Evolutionary conservation across 345 rosid genomes (phyloP), one percentile per base, ranked within the genome.

Genomic region (Brassica juncea): DNA sequence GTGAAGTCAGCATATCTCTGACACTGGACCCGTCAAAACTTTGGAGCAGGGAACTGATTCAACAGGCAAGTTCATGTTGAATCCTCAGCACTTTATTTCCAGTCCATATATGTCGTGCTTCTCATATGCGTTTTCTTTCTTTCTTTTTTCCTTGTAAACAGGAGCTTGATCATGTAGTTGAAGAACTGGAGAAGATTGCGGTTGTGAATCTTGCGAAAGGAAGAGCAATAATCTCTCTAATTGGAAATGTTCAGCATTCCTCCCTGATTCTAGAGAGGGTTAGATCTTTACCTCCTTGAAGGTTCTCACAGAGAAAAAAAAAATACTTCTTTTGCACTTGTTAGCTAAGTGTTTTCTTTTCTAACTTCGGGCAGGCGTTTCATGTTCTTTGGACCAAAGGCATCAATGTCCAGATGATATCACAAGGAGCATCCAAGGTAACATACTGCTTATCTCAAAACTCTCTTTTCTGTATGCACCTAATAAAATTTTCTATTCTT

Each of bases 351-450:
- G 12, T 54, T 21, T 37, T 23, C 19, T 4, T 16, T 70, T 66
- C 16, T 4, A 3, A 31, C 61, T 44, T 5, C 14, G 79, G 65
- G 68, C 90, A 95, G 98, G 99, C 77, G 55, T 96, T 96, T 82
- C 83, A 66, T 57, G 99, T 91, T 82, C 97, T 96, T 62, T 85
- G 90, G 80, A 85, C 86, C 77, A 89, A 87, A 61, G 94, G 97
- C 65, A 92, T 93, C 59, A 96, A 93, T 80, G 99, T 96, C 77
- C 99, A 96, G 84, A 93, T 96, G 99, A 96, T 93, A 84, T 96
- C 98, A 72, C 97, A 96, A 87, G 98, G 99, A 49, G 98, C 99
- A 72, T 96, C 99, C n/a, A 96, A 96, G 98, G 99, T 95, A 44
- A 32, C 37, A 42, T 71, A 70, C 34, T 59, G 70, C 44, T 44